Base-by-base conservation (phyloP, 78 protist genomes). In the Dictyostelium intermedium region DNA sequence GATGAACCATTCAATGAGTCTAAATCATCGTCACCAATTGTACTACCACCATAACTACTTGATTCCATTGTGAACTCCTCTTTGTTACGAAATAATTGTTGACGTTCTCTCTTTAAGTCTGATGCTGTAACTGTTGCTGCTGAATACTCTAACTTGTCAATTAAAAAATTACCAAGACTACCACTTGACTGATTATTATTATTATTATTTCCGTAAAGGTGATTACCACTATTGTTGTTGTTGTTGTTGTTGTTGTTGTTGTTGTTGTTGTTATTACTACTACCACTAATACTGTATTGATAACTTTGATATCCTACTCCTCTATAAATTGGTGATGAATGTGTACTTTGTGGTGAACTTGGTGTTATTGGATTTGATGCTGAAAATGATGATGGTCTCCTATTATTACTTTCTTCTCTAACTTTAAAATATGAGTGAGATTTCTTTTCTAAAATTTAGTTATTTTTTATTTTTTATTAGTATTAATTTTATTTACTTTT, bases 91-190 rank as follows among this genome's bases (percentile, higher is more conserved):
- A 79, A 89, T n/a, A 63, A 81, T 70, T 89, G 82, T 50, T 78
- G 86, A 45, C 94, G 85, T 20, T 89, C 94, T n/a, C 78, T 60
- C 37, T 80, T 89, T 20, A 89, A 34, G 50, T 89, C 94, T 1
- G 83, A 61, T 14, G 85, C 87, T 27, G 94, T 89, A 27, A 89
- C 53, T 11, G 94, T 89, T 37, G 94, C 94, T 16, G 94, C 87
- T 35, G 80, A 74, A 39, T 39, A 41, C 39, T 83, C 87, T n/a
- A 83, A 53, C 27, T 30, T 66, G 16, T 61, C 77, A 82, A 56
- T 60, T 25, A 30, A 14, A 3, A 47, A 56, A 34, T 82, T 39
- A 39, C n/a, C 45, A 20, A 13, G 25, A 66, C 56, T 72, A 20
- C 32, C 63, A 72, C 23, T 45, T 30, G 53, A 11, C 3, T 30